Evolutionary conservation across 1,284 basidiomycete genomes (phyloP).

Genomic region (Lentinula novae-zelandiae): DNA sequence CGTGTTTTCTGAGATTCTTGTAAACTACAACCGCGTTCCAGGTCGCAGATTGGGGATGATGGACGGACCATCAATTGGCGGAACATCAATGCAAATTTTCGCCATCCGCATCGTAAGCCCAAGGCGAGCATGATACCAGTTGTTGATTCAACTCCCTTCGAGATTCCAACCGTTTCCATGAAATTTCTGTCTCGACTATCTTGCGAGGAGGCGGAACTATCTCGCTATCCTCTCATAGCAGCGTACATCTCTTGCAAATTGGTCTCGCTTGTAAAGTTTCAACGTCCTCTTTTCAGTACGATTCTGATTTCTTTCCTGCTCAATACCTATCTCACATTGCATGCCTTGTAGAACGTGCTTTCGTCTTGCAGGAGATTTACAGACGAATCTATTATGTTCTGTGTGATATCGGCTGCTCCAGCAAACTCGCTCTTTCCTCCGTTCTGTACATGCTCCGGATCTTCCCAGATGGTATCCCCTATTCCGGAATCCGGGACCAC

Average conservation of each 20-base stretch:
- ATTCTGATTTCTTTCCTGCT: background rate
- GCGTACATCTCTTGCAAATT: background rate
- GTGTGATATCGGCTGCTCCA: background rate
- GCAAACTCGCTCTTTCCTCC: background rate
- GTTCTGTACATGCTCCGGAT: background rate
- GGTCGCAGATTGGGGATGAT: too few relatives aligned
- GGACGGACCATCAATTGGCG: too few relatives aligned
- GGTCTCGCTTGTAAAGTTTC: background rate
- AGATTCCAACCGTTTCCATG: background rate
- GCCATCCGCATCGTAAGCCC: too few relatives aligned
- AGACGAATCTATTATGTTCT: background rate
- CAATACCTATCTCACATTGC: background rate
- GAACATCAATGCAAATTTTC: too few relatives aligned
- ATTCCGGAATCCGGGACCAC: background rate
- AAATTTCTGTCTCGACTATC: background rate
- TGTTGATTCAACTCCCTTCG: background rate
- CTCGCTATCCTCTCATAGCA: background rate
- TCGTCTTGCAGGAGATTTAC: background rate
- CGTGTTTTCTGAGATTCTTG: too few relatives aligned
- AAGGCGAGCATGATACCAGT: background rate
- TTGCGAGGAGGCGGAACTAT: background rate
- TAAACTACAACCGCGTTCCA: too few relatives aligned
- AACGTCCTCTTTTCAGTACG: background rate
- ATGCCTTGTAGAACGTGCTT: background rate
- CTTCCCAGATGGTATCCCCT: background rate